Base-by-base conservation (phyloP, 306 rosid species). In the Mimosa bimucronata region DNA sequence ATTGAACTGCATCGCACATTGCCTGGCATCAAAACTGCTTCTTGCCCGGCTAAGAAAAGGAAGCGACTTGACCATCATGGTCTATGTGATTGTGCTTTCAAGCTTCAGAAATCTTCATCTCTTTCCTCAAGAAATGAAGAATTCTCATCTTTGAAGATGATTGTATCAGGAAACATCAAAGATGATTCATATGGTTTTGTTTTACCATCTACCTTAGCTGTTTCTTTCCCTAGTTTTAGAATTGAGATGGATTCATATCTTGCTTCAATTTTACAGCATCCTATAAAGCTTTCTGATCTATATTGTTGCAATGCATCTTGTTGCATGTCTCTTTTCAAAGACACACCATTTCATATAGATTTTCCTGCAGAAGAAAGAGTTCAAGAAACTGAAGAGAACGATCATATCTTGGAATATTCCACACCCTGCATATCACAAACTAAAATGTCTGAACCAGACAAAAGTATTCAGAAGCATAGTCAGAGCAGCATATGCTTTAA, bases 361-460 rank as follows among this genome's bases (percentile, higher is more conserved):
- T 48, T 34, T 13, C 81, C 46, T 65, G 74, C 53, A 30, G 76
- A 18, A 14, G 3, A 77, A 71, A 65, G 44, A 31, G 79, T 53
- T 77, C 58, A 53, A 71, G 81, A 83, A 65, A 70, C 30, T 58
- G 77, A 80, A 61, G 75, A 77, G 23, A 55, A 45, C 55, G 26
- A 50, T 34, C 42, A 25, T 53, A 40, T 45, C 31, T 55, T 61
- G 70, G 75, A 46, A 28, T 57, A 41, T 31, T 70, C 68, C 13
- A 81, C 64, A 53, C 68, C 78, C 26, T 23, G 78, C 72, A 66
- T 44, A 45, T 62, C 83, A 31, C 5, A 19, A 48, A 31, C 77
- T 73, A 73, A 45, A 74, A 30, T 73, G 70, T 77, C 57, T 73
- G 85, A 86, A 77, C 74, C 75, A 72, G 84, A 53, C 75, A 73